These are phyloP conservation scores for Gardenia jasminoides DNA, from an alignment of 257 asterid genomes.

Conservation along the genomic window DNA sequence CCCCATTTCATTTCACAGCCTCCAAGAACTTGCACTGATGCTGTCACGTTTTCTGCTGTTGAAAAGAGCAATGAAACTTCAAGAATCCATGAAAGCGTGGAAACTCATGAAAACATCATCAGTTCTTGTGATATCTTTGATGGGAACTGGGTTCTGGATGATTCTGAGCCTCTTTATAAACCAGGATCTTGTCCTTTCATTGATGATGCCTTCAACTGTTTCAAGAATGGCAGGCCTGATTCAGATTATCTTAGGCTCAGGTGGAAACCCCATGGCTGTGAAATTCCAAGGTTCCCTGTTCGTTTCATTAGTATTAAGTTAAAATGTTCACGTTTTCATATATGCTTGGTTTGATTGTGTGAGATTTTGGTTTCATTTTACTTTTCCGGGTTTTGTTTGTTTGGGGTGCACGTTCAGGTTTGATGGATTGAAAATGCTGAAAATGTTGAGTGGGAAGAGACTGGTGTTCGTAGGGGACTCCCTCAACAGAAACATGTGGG, in stretches of 20 bases:
- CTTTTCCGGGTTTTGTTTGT: not conserved
- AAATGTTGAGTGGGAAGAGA: conserved; percentile 49
- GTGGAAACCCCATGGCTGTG: conserved; percentile 55
- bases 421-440: conserved; percentile 53
- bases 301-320: not conserved
- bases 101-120: not conserved
- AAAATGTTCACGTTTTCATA: not conserved
- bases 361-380: not conserved
- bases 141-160: conserved; percentile 50
- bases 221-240: conserved; percentile 64
- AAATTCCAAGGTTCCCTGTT: conserved; percentile 48
- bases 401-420: conserved; percentile 29
- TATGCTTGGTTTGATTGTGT: not conserved
- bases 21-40: conserved; percentile 15
- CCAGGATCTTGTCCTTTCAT: conserved; percentile 49
- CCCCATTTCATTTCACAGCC: conserved; percentile 18
- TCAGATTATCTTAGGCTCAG: conserved; percentile 41
- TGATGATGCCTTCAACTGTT: conserved; percentile 54
- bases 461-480: conserved; percentile 73
- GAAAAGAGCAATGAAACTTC: not conserved
- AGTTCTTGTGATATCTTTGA: conserved; percentile 47
- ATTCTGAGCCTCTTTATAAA: conserved; percentile 32
- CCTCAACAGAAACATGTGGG: conserved; percentile 72
- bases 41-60: not conserved
- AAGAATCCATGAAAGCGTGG: conserved; percentile 9